Percentiles rank a stretch among this genome's conserved stretches.
phyloP scores from a whole-genome alignment of 345 rosid species.

The Melastoma malabathricum region DNA sequence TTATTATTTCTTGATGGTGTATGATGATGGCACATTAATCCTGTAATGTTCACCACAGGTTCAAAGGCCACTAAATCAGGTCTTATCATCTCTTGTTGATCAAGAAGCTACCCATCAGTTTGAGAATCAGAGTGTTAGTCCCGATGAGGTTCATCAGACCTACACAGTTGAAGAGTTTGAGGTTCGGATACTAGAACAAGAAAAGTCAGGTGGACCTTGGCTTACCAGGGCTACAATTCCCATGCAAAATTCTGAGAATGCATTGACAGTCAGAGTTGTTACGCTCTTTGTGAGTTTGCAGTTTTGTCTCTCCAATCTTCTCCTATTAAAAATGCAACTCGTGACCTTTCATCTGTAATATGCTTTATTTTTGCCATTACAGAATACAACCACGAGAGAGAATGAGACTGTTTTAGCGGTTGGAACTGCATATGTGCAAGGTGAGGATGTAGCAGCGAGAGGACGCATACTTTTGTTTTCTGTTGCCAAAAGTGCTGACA shows the following conservation, averaged over 20 bases:
- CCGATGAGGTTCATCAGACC: slow-evolving; percentile 65
- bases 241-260: slow-evolving; percentile 93
- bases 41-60: slow-evolving; percentile 32
- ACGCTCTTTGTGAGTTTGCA: slow-evolving; percentile 58
- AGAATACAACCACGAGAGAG: slow-evolving; percentile 74
- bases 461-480: slow-evolving; percentile 91
- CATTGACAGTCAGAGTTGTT: slow-evolving; percentile 86
- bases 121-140: slow-evolving; percentile 61
- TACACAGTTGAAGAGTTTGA: slow-evolving; percentile 82
- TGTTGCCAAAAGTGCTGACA: slow-evolving; percentile 43
- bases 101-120: slow-evolving; percentile 89
- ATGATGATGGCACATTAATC: background rate
- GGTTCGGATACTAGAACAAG: slow-evolving; percentile 84
- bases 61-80: slow-evolving; percentile 76
- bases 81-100: slow-evolving; percentile 81
- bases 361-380: slow-evolving; percentile 12
- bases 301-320: slow-evolving; percentile 8
- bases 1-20: no score
- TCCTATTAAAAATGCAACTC: background rate
- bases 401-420: slow-evolving; percentile 83
- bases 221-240: slow-evolving; percentile 84
- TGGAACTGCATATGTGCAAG: slow-evolving; percentile 97
- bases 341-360: background rate
- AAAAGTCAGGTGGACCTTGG: slow-evolving; percentile 82
- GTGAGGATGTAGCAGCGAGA: slow-evolving; percentile 98